Evolutionary conservation across 139 green algal genomes (phyloP), one percentile per base, ranked within the genome.

Genomic region (Auxenochlorella pyrenoidosa): DNA sequence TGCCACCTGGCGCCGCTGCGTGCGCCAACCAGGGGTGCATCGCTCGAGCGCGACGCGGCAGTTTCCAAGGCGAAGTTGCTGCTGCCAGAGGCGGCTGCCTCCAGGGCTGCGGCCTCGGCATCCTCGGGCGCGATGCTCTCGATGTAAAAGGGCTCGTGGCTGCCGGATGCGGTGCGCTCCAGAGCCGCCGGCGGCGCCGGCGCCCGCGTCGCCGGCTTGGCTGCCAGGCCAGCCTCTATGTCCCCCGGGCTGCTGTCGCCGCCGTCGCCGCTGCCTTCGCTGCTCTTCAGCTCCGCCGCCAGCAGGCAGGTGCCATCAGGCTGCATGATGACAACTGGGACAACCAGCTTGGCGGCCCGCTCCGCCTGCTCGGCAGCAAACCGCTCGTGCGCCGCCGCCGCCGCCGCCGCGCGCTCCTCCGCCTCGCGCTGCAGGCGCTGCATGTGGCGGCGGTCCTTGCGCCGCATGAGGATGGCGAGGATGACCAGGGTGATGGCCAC

Each of bases 321-420:
- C 70, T 76, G 70, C 66, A 73, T 32, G 24, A 85, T 85, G 22
- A 85, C 80, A 16, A 85, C 80, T 0, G 80, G 80, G 2, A 85
- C 75, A 0, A 43, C 32, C 19, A 59, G 13, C 63, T 63, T 43
- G 54, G 28, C 36, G 21, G 0, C 21, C 38, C 22, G 47, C 32
- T 63, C 75, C 13, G 26, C 58, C 41, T 54, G 36, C 63, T 85
- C 5, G 10, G 16, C 30, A 0, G 77, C 77, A 63, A 63, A 63
- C 54, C 16, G 54, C n/a, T 21, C 38, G 6, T 34, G 34, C 32
- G 79, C 54, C n/a, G 28, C 58, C 30, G 60, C 44, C 40, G 36
- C 24, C 40, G 59, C 59, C 28, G 80, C 59, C 41, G 51, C 18
- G 12, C 36, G 79, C 79, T 73, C n/a, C 79, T 34, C 78, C 16